phyloP scores from a whole-genome alignment of 306 rosid species.

The Oemleria cerasiformis region DNA sequence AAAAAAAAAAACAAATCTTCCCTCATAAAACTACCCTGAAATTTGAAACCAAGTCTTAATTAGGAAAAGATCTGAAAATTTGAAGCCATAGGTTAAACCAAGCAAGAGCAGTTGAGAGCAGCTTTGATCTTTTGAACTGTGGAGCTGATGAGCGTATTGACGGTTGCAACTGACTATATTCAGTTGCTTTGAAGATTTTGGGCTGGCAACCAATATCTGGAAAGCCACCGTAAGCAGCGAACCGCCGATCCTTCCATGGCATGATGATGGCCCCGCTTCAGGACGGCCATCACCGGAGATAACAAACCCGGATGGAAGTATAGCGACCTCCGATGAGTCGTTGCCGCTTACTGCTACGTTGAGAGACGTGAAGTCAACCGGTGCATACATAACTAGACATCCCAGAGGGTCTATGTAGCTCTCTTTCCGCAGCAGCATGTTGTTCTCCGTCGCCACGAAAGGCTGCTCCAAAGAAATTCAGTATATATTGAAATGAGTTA shows the following conservation, averaged over 20 bases:
- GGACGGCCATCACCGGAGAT: conserved; percentile 44
- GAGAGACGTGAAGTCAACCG: conserved; percentile 33
- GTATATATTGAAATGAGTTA: background rate
- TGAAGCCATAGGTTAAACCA: background rate
- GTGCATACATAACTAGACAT: conserved; percentile 47
- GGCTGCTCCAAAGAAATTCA: conserved; percentile 45
- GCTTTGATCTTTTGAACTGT: conserved; percentile 43
- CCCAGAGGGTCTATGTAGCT: conserved; percentile 42
- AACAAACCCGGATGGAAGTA: conserved; percentile 67
- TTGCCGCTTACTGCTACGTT: conserved; percentile 27
- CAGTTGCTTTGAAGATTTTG: conserved; percentile 3
- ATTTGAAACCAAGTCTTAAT: too few species aligned
- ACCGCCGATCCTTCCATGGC: conserved; percentile 24
- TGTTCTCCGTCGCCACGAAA: conserved; percentile 28
- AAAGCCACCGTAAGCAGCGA: conserved; percentile 51
- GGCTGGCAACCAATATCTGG: conserved; percentile 38
- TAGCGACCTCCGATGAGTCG: conserved; percentile 37
- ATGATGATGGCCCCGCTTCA: background rate
- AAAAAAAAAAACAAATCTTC: too few species aligned
- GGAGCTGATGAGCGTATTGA: conserved; percentile 39
- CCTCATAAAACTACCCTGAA: too few species aligned
- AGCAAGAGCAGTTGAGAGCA: conserved; percentile 37
- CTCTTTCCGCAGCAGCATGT: conserved; percentile 56
- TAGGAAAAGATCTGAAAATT: too few species aligned
- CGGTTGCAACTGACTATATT: conserved; percentile 32